Evolutionary conservation across 169 alveolate genomes (phyloP).

Genomic region (Cryptosporidium canis): DNA sequence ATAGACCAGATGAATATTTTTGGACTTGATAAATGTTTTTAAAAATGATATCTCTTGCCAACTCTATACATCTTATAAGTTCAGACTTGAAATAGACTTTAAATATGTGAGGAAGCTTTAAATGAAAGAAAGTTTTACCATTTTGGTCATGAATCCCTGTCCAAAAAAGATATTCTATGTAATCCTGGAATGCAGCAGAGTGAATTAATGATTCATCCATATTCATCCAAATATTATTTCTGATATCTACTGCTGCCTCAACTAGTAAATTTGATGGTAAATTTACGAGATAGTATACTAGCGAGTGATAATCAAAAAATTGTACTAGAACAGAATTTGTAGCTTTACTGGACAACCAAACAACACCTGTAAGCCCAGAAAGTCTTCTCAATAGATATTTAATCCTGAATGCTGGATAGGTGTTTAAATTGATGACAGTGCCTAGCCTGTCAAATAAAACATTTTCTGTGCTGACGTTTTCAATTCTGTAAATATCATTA

Average conservation of each 20-base stretch:
- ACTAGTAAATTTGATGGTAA: slow-evolving; percentile 12
- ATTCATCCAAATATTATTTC: neutral
- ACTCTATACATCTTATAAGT: neutral
- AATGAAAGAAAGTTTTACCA: neutral
- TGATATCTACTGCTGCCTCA: neutral
- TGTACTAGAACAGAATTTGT: slow-evolving; percentile 44
- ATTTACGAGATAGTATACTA: slow-evolving; percentile 18
- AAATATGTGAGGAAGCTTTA: neutral
- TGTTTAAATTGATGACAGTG: neutral
- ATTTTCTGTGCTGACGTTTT: neutral
- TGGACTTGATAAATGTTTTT: neutral
- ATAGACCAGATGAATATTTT: neutral
- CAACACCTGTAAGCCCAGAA: slow-evolving; percentile 9
- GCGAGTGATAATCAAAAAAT: slow-evolving; percentile 22
- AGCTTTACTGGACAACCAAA: slow-evolving; percentile 14
- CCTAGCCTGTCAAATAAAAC: neutral
- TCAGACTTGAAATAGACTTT: neutral
- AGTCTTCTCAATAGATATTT: slow-evolving; percentile 8
- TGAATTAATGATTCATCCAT: neutral
- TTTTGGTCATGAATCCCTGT: neutral
- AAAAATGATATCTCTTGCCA: neutral
- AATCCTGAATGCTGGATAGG: neutral
- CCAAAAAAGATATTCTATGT: slow-evolving; percentile 4
- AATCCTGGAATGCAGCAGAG: neutral
- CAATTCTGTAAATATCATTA: neutral